Percentiles rank a stretch among this genome's conserved stretches.
These are phyloP conservation scores for Cladophialophora bantiana DNA, from an alignment of 2,329 filamentous ascomycete species.

Conservation along the genomic window DNA sequence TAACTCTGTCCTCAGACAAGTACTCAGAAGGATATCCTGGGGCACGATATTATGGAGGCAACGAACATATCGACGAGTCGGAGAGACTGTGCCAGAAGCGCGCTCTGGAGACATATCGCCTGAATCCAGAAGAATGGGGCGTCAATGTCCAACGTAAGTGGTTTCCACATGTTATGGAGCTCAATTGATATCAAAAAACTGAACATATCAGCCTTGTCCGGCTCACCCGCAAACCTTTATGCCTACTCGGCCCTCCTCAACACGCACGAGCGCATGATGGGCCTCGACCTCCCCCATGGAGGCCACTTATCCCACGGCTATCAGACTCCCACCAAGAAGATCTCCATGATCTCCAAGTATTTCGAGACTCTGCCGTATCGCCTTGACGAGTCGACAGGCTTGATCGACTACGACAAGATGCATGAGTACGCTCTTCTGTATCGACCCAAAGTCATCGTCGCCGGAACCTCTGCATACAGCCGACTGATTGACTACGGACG, in stretches of 20 bases:
- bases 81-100: constrained; percentile 94
- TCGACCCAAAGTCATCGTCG: constrained; percentile 93
- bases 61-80: constrained; percentile 97
- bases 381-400: constrained; percentile 84
- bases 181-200: constrained; percentile 11
- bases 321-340: constrained; percentile 91
- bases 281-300: constrained; percentile 92
- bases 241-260: constrained; percentile 95
- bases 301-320: constrained; percentile 97
- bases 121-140: constrained; percentile 90
- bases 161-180: not conserved
- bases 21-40: constrained; percentile 99
- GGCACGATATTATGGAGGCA: constrained; percentile 98
- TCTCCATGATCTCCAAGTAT: constrained; percentile 98
- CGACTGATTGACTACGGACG: constrained; percentile 92
- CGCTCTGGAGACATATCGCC: constrained; percentile 87
- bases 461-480: constrained; percentile 94
- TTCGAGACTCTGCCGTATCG: constrained; percentile 98
- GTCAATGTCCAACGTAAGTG: constrained; percentile 87
- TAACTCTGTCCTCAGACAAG: constrained; percentile 67
- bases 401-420: constrained; percentile 93
- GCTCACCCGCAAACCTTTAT: constrained; percentile 95
- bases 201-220: constrained; percentile 65
- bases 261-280: constrained; percentile 95
- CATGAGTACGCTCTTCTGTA: constrained; percentile 88